Conservation (phyloP, 352 stramenopile species). For the Phytophthora macrochlamydospora region DNA sequence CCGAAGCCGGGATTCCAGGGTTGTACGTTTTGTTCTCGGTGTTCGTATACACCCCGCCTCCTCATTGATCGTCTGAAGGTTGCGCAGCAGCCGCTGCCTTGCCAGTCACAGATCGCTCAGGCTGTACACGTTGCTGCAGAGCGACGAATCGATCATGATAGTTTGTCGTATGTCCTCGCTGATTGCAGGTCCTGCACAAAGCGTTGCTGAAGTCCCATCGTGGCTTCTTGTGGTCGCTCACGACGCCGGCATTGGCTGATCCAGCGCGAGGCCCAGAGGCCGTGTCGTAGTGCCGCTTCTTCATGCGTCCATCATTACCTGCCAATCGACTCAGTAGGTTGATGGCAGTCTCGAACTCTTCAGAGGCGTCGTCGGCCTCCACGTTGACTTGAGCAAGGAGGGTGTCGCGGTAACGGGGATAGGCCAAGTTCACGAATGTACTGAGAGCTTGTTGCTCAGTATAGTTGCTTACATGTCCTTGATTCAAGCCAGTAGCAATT, state of each 20-base stretch:
- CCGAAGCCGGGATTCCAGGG: neutral
- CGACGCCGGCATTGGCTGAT: too few relatives aligned
- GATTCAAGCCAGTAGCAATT: constrained; percentile 3
- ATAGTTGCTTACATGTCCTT: neutral
- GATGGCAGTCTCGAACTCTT: constrained; percentile 1
- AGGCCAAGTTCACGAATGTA: constrained; percentile 13
- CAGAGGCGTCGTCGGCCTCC: neutral
- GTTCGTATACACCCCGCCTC: constrained; percentile 5
- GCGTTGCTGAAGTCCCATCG: constrained; percentile 4
- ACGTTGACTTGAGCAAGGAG: neutral
- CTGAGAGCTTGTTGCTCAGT: constrained; percentile 9
- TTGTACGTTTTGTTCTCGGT: constrained; percentile 7
- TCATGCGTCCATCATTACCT: neutral
- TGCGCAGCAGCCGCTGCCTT: neutral
- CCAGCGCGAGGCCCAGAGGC: too few relatives aligned
- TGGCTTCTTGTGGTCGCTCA: neutral
- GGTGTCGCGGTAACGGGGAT: neutral
- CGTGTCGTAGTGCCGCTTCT: neutral
- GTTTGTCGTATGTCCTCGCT: constrained; percentile 2
- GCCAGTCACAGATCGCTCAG: neutral
- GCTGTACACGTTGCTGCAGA: neutral
- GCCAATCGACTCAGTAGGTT: neutral
- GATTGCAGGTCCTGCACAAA: neutral
- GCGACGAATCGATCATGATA: constrained; percentile 12
- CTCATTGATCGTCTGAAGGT: constrained; percentile 6